Evolutionary conservation across 2,329 filamentous ascomycete species (phyloP), one percentile per base, ranked within the genome.

Genomic region (Colletotrichum spaethianum): DNA sequence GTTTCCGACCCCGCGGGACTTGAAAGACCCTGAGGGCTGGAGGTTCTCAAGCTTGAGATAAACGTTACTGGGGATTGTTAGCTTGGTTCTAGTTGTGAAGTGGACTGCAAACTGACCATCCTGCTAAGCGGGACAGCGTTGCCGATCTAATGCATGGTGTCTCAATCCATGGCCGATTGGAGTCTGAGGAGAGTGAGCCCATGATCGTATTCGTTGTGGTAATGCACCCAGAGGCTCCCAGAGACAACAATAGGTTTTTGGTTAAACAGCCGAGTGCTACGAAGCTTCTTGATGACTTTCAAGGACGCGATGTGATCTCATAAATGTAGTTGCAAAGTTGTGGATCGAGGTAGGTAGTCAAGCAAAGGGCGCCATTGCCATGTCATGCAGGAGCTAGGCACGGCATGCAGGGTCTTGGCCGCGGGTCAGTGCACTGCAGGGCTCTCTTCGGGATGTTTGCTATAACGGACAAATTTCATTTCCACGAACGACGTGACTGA

Each of bases 11-110:
- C 93, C 93, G 75, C 90, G 88, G 57, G 93, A 95, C 82, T 97
- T 96, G 90, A 97, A 97, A 48, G 93, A 95, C 74, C 93, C 93
- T 28, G 92, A 93, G 5, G 94, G 94, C 79, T 97, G 94, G 66
- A 95, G 89, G 79, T 93, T 94, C 77, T 97, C 94, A 74, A 96
- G 89, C 82, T 97, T 97, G 78, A 97, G 90, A 81, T 93, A 94
- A 81, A 97, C 90, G 83, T 93, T 92, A 85, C 93, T 88, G 73
- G n/a, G 46, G 33, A 18, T 11, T 48, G 31, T 70, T 65, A 70
- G 73, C 63, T 56, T 40, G 36, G 57, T 23, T 60, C 26, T n/a
- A 31, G 31, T 4, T 64, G 44, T 48, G 76, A 76, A 67, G 77
- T 67, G 28, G 12, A 14, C 36, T 52, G 63, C 48, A 26, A 14